Evolutionary conservation across 495 filamentous ascomycete genomes (phyloP).

Genomic region (Hypoxylon fuscum): DNA sequence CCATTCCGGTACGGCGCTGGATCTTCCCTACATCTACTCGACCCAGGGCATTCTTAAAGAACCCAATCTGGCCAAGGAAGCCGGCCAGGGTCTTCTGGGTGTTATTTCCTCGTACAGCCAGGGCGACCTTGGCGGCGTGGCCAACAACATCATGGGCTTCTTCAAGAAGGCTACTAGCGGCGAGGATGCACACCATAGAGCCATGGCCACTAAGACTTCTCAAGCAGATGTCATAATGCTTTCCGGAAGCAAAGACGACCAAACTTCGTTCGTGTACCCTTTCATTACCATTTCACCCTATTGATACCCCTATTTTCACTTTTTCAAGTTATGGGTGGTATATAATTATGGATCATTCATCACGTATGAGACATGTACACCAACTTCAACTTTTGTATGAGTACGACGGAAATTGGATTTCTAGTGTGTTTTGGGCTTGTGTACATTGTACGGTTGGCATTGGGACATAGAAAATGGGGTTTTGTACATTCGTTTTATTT

Average conservation of each 20-base stretch:
- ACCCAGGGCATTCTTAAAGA: constrained; percentile 96
- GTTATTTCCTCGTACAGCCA: constrained; percentile 90
- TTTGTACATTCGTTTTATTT: constrained; percentile 35
- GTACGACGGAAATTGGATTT: constrained; percentile 3
- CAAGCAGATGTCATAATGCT: constrained; percentile 98
- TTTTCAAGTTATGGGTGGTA: not conserved
- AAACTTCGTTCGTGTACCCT: constrained; percentile 82
- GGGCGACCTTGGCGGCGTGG: constrained; percentile 86
- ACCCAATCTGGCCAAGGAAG: constrained; percentile 97
- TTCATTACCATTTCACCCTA: constrained; percentile 42
- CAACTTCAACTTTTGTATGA: constrained; percentile 15
- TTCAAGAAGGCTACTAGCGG: constrained; percentile 92
- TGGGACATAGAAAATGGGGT: constrained; percentile 9
- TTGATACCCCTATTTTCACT: constrained; percentile 26
- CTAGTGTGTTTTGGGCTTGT: not conserved
- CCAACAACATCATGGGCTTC: constrained; percentile 82
- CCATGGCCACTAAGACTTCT: constrained; percentile 89
- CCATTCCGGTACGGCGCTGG: constrained; percentile 94
- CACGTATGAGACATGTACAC: constrained; percentile 11
- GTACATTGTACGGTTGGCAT: not conserved
- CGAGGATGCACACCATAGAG: constrained; percentile 80
- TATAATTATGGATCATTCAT: constrained; percentile 1
- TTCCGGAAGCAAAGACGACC: constrained; percentile 94
- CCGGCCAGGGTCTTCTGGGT: constrained; percentile 89
- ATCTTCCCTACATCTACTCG: constrained; percentile 97